Evolutionary conservation across 768 basidiomycete genomes (phyloP), one percentile per base, ranked within the genome.

Genomic region (Kwoniella newhampshirensis): DNA sequence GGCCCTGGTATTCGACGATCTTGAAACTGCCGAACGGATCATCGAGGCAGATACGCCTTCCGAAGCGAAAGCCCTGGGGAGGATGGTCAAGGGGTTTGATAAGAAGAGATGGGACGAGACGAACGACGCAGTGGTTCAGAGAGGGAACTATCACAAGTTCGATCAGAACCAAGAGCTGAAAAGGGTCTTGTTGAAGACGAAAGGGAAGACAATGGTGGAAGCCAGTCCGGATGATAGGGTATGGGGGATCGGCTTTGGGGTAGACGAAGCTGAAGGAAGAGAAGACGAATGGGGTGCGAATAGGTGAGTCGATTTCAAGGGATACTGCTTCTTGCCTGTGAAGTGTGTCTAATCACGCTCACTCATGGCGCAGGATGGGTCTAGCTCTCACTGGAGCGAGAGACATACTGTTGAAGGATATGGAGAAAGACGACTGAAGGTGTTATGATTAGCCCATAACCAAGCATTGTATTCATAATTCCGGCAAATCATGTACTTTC

Each of bases 141-240:
- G 81, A 57, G 84, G 83, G 1, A 85, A 78, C 64, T 47, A 81
- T 60, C 78, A 78, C 66, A 86, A 85, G 72, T 85, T 85, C 68
- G 50, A 73, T 35, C 81, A 83, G 73, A 81, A 83, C 61, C 67
- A 62, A 18, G 78, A 78, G 42, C 50, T 84, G 63, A 71, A 67
- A 55, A 53, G 58, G 57, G 77, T 77, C 59, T 57, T 85, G 61
- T 43, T 84, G 32, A 79, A 43, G 17, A 85, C 84, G 0, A 82
- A 82, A 36, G 82, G 85, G 63, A 83, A 82, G 18, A 82, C 84
- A 51, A 81, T 89, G 30, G 74, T 89, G 4, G 88, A 89, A 81
- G 87, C 86, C 21, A 84, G 83, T 68, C 84, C 84, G 17, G 62
- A 77, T 18, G 85, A 86, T 68, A 69, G 79, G 57, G 82, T 85